Conservation (phyloP, 768 basidiomycete species). For the Guyanaporus albipodus region DNA sequence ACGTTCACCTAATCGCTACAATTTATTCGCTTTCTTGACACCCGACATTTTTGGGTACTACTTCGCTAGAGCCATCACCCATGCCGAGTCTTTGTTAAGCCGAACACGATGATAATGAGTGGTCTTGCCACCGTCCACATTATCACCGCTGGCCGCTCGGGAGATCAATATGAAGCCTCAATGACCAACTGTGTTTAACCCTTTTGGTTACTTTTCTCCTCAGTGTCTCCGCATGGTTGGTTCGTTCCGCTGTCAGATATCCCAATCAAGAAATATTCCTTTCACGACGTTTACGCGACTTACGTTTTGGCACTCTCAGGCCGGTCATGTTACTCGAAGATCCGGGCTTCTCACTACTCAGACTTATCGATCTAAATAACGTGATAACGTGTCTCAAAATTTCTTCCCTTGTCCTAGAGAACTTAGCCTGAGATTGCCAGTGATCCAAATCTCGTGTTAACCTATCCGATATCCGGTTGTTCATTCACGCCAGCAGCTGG, state of each 20-base stretch:
- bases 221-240: constrained; percentile 34
- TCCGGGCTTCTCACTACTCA: too few relatives aligned
- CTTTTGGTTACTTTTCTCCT: background rate
- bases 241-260: constrained; percentile 70
- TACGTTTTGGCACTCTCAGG: constrained; percentile 6
- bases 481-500: background rate
- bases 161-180: constrained; percentile 50
- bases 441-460: too few relatives aligned
- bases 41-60: constrained; percentile 1
- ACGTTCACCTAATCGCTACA: constrained; percentile 10
- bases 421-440: too few relatives aligned
- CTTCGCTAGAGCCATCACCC: background rate
- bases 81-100: constrained; percentile 21
- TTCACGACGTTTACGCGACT: constrained; percentile 1
- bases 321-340: background rate
- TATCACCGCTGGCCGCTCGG: constrained; percentile 38
- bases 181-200: constrained; percentile 44
- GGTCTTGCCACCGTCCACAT: constrained; percentile 31
- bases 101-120: constrained; percentile 37
- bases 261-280: background rate
- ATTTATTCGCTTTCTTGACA: constrained; percentile 6
- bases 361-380: background rate
- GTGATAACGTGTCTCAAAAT: too few relatives aligned
- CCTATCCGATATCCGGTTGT: too few relatives aligned
- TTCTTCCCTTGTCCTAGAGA: too few relatives aligned